Percentiles rank a stretch among this genome's conserved stretches.
Evolutionary conservation across 768 basidiomycete genomes (phyloP).

Genomic region (Lyophyllum decastes): DNA sequence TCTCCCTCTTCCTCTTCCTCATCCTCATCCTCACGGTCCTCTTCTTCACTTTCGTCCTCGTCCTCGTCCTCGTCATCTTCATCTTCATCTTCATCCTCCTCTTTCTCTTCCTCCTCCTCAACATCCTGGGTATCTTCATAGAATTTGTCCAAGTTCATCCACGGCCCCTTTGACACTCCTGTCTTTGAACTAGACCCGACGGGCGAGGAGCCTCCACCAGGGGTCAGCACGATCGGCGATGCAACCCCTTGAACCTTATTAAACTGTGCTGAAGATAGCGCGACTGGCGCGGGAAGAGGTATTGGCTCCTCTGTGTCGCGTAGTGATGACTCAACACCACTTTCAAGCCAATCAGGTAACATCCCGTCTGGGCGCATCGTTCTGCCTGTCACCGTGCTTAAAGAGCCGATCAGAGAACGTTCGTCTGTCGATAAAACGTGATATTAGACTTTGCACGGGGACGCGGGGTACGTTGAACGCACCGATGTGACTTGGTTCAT

Average conservation of each 20-base stretch:
- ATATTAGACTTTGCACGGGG: conserved; percentile 3
- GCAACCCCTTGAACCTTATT: conserved; percentile 24
- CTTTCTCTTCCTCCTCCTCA: conserved; percentile 24
- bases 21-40: conserved; percentile 23
- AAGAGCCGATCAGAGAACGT: conserved; percentile 59
- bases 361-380: conserved; percentile 48
- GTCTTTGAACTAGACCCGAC: conserved; percentile 34
- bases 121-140: conserved; percentile 54
- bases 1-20: conserved; percentile 19
- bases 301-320: conserved; percentile 68
- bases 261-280: conserved; percentile 38
- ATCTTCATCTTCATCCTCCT: conserved; percentile 29
- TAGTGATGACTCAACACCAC: conserved; percentile 76
- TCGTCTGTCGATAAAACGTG: conserved; percentile 31
- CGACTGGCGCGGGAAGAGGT: conserved; percentile 34
- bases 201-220: conserved; percentile 47
- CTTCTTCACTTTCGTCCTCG: conserved; percentile 30
- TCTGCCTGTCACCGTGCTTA: conserved; percentile 62
- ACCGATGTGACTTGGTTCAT: conserved; percentile 37
- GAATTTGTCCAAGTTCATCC: conserved; percentile 73
- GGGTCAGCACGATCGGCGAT: conserved; percentile 60
- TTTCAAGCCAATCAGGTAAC: conserved; percentile 87
- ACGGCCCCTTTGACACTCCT: conserved; percentile 41
- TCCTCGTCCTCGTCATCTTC: conserved; percentile 29
- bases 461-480: conserved; percentile 6